Base-by-base conservation (phyloP, 2,329 filamentous ascomycete genomes). In the Diaporthe sp. region DNA sequence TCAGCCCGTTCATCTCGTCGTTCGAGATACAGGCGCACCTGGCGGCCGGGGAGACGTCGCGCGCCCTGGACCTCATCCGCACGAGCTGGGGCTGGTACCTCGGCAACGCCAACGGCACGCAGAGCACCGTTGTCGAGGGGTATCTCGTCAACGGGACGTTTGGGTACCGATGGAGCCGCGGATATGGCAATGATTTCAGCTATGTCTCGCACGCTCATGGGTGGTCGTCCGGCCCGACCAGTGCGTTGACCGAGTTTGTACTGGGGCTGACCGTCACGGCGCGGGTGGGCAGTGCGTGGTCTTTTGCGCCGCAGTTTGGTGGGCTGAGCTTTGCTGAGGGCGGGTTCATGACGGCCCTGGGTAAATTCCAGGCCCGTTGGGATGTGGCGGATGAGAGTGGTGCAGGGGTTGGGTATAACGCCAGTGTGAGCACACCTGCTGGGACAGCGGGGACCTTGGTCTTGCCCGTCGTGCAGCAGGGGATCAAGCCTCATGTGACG, bases 11-110 rank as follows among this genome's bases (percentile, higher is more conserved):
- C 79, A 88, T 90, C 70, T 87, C 87, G 12, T 88, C 86, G 19
- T 88, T 91, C 76, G 90, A 92, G 78, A 84, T 92, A 35, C 87
- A 89, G 79, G 90, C 85, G 2, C 90, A 92, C 77, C 82, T 92
- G 7, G 80, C 83, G 0, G 85, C 85, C 0, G 83, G 85, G 0
- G 83, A 86, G 73, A 79, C 89, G 1, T 79, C 81, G 10, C 86
- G 90, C 47, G 89, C 90, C 0, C 81, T 92, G 0, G 84, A 88
- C 15, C 85, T 92, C 22, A 88, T 92, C 42, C 86, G 89, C 8
- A 82, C 82, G 12, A 85, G 84, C 65, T 92, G 90, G 90, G 90
- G 90, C 15, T 91, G 89, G 88, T 92, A 92, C 77, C 81, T 90
- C 22, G 83, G 87, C 74, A 86, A 91, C 73, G 84, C 86, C 1